Evolutionary conservation across 2,329 filamentous ascomycete genomes (phyloP), one percentile per base, ranked within the genome.

Genomic region (Sporothrix brunneoviolacea): DNA sequence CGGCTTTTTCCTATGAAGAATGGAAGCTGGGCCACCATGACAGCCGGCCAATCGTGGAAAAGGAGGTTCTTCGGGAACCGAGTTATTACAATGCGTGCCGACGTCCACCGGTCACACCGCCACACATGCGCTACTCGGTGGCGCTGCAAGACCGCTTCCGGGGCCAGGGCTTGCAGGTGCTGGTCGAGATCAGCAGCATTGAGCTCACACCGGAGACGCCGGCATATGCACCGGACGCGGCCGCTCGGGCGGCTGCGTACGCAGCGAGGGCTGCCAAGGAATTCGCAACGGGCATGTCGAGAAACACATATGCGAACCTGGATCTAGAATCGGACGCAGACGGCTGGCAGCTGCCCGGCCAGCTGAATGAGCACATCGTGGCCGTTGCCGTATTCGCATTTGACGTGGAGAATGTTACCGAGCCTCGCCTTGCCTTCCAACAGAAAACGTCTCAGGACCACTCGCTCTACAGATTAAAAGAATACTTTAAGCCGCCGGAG

Each of bases 161-260:
- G 8, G 58, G 69, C 1, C 60, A 62, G 6, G 73, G 75, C 3
- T 58, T 84, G 4, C 82, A 86, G 56, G 64, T 85, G 33, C 79
- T 85, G 41, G 72, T 84, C 18, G 82, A 84, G 58, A 67, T 86
- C 54, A 71, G 76, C 0, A 74, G 70, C 24, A 75, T 83, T 43
- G 70, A 81, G 36, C 67, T 84, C 1, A 77, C 72, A 0, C 79
- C 79, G 0, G 73, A 76, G 7, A 73, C 77, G 28, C 75, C 77
- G 0, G 60, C 61, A 0, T 82, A 75, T 54, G 58, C 66, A 18
- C 39, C 39, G 4, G 39, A 27, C 16, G 22, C 22, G 0, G 67
- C 64, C 15, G 8, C 21, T 7, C 21, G 38, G 38, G 18, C 12
- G 19, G 38, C 19, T 8, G 21, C 16, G 9, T 24, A 41, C 16